A percentile compares a stretch with the other conserved stretches of the same genome.
These are phyloP conservation scores for Penstemon davidsonii DNA, from an alignment of 257 asterid genomes.

Conservation along the genomic window DNA sequence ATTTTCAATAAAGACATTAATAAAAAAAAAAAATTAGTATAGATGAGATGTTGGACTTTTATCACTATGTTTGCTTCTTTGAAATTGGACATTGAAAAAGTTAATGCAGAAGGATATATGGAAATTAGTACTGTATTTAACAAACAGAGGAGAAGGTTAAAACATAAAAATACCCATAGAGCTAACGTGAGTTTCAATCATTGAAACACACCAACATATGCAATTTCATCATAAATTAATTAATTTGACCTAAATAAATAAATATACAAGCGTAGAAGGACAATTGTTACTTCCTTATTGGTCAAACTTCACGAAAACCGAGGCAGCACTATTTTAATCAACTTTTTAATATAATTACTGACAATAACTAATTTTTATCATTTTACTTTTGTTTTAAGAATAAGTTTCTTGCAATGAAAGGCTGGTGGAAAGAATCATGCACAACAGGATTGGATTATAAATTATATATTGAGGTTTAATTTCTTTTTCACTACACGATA, in stretches of 20 bases:
- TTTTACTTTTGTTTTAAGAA: conserved; percentile 32
- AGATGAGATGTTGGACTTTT: no score
- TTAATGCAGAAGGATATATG: no score
- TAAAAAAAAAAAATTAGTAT: no score
- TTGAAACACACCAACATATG: conserved; percentile 41
- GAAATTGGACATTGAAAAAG: no score
- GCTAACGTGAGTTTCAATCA: conserved; percentile 63
- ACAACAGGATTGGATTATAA: conserved; percentile 31
- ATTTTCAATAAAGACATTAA: no score
- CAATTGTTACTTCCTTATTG: conserved; percentile 35
- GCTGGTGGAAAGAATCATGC: conserved; percentile 36
- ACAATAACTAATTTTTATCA: conserved; percentile 31
- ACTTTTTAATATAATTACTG: conserved; percentile 37
- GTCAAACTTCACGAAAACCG: conserved; percentile 34
- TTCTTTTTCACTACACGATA: conserved; percentile 20
- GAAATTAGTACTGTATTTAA: neutral
- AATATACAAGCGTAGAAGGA: conserved; percentile 9
- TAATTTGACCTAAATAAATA: conserved; percentile 29
- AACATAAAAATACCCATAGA: conserved; percentile 9
- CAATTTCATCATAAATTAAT: conserved; percentile 25
- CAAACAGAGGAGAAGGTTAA: neutral
- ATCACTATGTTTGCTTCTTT: no score
- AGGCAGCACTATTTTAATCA: conserved; percentile 32
- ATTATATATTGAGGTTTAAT: conserved; percentile 26
- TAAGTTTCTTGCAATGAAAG: conserved; percentile 45